Evolutionary conservation across 495 filamentous ascomycete species (phyloP).

Genomic region (Delitschia confertaspora): DNA sequence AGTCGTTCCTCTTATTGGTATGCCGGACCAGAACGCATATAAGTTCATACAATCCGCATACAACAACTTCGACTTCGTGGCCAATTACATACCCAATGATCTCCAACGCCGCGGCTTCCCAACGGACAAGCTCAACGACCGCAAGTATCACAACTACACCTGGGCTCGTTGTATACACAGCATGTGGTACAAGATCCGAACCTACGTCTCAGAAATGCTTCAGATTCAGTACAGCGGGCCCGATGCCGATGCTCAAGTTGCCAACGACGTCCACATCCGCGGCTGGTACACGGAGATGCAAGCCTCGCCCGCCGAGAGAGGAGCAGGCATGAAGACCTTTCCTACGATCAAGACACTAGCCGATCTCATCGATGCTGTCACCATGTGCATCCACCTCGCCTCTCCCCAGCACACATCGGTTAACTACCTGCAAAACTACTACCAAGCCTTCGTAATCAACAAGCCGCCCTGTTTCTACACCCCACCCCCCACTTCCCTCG

Average conservation of each 20-base stretch:
- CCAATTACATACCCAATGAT: slow-evolving; percentile 41
- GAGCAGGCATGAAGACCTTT: slow-evolving; percentile 33
- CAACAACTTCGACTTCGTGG: slow-evolving; percentile 37
- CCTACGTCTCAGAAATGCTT: slow-evolving; percentile 31
- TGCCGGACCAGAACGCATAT: slow-evolving; percentile 26
- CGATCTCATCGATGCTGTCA: slow-evolving; percentile 31
- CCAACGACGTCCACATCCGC: slow-evolving; percentile 30
- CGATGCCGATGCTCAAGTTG: slow-evolving; percentile 23
- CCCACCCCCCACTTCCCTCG: slow-evolving; percentile 30
- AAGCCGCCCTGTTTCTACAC: slow-evolving; percentile 39
- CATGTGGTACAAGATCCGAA: slow-evolving; percentile 37
- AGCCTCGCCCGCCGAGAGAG: slow-evolving; percentile 4
- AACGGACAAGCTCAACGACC: slow-evolving; percentile 15
- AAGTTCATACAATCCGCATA: slow-evolving; percentile 34
- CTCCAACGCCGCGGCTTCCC: slow-evolving; percentile 40
- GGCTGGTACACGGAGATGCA: slow-evolving; percentile 37
- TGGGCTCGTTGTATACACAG: slow-evolving; percentile 39
- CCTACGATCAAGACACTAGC: slow-evolving; percentile 28
- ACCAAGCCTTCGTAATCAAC: slow-evolving; percentile 40
- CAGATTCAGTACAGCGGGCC: slow-evolving; percentile 28
- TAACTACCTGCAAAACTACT: slow-evolving; percentile 46
- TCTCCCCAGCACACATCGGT: slow-evolving; percentile 43
- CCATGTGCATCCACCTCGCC: slow-evolving; percentile 47
- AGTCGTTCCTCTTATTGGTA: slow-evolving; percentile 37
- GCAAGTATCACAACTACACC: slow-evolving; percentile 41